Percentiles rank a stretch among this genome's conserved stretches.
Conservation (phyloP, 1,284 basidiomycete species). For the Volvariella surrecta region DNA sequence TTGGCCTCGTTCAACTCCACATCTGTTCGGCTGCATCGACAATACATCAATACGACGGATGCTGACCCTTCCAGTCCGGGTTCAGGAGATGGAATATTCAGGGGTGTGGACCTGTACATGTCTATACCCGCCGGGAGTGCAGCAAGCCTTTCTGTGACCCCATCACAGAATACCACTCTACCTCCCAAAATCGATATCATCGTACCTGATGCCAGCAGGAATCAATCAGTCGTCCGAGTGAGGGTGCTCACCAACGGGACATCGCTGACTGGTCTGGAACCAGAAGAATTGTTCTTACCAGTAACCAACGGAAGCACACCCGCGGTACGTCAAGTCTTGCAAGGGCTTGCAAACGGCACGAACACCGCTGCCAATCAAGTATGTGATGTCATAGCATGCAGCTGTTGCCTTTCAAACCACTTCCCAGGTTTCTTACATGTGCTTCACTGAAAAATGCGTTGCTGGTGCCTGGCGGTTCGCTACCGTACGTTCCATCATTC, state of each 20-base stretch:
- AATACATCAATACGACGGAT: constrained; percentile 16
- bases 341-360: constrained; percentile 9
- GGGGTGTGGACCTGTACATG: constrained; percentile 15
- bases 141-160: constrained; percentile 14
- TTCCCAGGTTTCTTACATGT: constrained; percentile 18
- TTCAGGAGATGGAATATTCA: constrained; percentile 10
- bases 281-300: constrained; percentile 13
- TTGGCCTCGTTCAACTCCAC: constrained; percentile 12
- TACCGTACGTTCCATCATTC: constrained; percentile 12
- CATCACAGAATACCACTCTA: constrained; percentile 10
- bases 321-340: constrained; percentile 11
- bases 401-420: background rate
- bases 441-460: constrained; percentile 17
- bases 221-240: constrained; percentile 11
- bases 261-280: constrained; percentile 12
- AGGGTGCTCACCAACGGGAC: constrained; percentile 18
- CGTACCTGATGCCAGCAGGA: constrained; percentile 8
- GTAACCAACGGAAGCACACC: constrained; percentile 12
- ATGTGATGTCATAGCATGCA: background rate
- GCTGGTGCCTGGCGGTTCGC: constrained; percentile 21
- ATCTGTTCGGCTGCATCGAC: constrained; percentile 16
- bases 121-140: constrained; percentile 15
- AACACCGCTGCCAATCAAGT: constrained; percentile 15
- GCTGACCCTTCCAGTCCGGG: no score
- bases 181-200: constrained; percentile 17